A percentile compares a stretch with the other conserved stretches of the same genome.
phyloP scores from a whole-genome alignment of 116 monocot genomes.

The Phalaenopsis hybrid region DNA sequence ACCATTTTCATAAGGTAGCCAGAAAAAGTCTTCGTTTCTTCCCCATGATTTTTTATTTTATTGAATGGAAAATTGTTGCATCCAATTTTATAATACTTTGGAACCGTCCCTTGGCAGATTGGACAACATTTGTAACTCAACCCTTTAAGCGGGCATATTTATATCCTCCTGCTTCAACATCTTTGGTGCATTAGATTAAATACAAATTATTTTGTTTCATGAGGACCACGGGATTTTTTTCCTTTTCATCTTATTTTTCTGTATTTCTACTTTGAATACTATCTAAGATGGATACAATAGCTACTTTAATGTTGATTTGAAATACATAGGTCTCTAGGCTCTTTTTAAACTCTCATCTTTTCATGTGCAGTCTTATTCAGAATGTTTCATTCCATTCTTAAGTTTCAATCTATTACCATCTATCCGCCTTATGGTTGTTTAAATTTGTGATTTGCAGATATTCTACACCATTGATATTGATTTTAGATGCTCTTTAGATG shows the following conservation, averaged over 20 bases:
- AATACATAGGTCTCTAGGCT: background rate
- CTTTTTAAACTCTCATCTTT: background rate
- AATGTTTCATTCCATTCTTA: background rate
- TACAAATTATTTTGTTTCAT: background rate
- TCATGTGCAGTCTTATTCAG: background rate
- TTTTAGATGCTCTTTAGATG: background rate
- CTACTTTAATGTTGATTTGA: background rate
- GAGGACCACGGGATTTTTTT: background rate
- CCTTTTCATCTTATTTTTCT: background rate
- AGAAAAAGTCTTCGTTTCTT: too few relatives aligned
- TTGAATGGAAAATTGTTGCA: background rate
- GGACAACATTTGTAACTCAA: too few relatives aligned
- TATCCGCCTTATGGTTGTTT: background rate
- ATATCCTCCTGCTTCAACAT: too few relatives aligned
- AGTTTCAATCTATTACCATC: background rate
- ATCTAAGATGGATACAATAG: background rate
- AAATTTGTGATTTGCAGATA: background rate
- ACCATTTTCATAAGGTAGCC: too few relatives aligned
- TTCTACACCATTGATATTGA: background rate
- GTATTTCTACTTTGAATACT: background rate
- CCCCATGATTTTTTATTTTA: background rate
- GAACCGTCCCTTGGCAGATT: background rate
- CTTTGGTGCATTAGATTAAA: background rate
- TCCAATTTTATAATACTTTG: background rate
- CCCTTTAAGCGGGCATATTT: too few relatives aligned